Conservation (phyloP, 129 eudicot species). For the Pseudognaphalium luteoalbum region DNA sequence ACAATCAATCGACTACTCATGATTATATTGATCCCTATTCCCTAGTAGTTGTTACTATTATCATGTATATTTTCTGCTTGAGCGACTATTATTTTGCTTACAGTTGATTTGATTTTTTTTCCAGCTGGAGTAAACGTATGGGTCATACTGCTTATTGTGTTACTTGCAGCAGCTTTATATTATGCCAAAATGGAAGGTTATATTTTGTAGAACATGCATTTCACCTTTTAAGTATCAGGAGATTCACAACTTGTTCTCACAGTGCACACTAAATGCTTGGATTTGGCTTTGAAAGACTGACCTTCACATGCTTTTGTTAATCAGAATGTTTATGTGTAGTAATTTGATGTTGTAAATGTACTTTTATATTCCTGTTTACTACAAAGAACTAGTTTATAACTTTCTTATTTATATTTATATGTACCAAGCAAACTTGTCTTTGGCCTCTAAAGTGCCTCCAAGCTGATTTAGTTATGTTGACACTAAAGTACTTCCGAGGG, state of each 20-base stretch:
- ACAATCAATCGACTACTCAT: too few species aligned
- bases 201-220: not conserved
- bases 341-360: not conserved
- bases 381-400: not conserved
- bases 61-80: not conserved
- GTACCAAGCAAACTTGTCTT: not conserved
- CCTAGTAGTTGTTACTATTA: too few species aligned
- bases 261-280: not conserved
- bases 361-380: not conserved
- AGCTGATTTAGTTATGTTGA: too few species aligned
- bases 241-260: not conserved
- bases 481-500: too few species aligned
- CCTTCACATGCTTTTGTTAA: not conserved
- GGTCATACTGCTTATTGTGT: constrained; percentile 41
- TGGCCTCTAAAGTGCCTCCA: not conserved
- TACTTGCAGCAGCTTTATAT: constrained; percentile 53
- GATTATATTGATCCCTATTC: too few species aligned
- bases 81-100: not conserved
- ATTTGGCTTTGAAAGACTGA: not conserved
- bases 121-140: constrained; percentile 25
- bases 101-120: constrained; percentile 5
- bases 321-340: not conserved
- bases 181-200: constrained; percentile 41
- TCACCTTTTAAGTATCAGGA: not conserved
- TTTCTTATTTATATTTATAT: not conserved